Conservation (phyloP, 371 early-diverging fungal species). For the Mucor lusitanicus region DNA sequence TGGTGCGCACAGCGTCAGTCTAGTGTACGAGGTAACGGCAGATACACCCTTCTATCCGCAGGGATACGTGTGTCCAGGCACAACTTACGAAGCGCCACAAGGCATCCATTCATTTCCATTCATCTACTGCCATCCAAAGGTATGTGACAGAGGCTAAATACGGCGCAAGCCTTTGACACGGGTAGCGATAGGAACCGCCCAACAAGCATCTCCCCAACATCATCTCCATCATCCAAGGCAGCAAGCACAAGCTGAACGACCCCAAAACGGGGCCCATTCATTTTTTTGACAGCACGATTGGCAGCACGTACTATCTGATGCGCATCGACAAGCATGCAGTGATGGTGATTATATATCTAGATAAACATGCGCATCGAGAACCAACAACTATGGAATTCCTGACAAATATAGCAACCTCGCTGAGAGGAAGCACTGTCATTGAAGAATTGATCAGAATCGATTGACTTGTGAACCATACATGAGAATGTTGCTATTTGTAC, state of each 20-base stretch:
- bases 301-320: constrained; percentile 62
- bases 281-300: constrained; percentile 59
- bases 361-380: constrained; percentile 56
- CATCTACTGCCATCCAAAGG: constrained; percentile 66
- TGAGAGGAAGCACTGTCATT: constrained; percentile 43
- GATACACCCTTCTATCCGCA: constrained; percentile 53
- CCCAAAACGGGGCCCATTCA: constrained; percentile 41
- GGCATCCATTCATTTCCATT: constrained; percentile 71
- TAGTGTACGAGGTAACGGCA: constrained; percentile 59
- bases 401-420: constrained; percentile 35
- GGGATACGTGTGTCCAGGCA: constrained; percentile 54
- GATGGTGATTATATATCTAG: constrained; percentile 59
- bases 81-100: constrained; percentile 61
- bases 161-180: neutral
- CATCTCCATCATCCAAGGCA: constrained; percentile 66
- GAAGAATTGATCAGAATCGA: constrained; percentile 37
- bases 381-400: constrained; percentile 57
- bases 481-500: neutral
- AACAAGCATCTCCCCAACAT: constrained; percentile 64
- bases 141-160: constrained; percentile 18
- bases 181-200: constrained; percentile 49
- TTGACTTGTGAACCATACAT: constrained; percentile 1
- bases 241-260: constrained; percentile 48
- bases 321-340: constrained; percentile 61
- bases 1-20: constrained; percentile 55